phyloP scores from a whole-genome alignment of 495 filamentous ascomycete species.

The Apodospora peruviana region DNA sequence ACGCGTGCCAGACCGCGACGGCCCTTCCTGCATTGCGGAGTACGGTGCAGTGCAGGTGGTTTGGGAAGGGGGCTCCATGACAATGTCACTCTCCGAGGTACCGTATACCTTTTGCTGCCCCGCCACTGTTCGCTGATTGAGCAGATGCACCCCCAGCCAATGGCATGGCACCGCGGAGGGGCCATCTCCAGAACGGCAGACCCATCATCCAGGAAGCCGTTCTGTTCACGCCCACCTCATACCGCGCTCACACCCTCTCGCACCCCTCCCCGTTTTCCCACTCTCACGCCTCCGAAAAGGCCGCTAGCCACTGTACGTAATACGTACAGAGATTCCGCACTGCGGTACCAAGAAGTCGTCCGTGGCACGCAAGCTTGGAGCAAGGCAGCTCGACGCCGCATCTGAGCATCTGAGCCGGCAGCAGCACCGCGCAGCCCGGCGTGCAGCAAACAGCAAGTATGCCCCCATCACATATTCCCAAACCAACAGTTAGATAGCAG shows the following conservation, averaged over 20 bases:
- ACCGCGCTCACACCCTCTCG: not conserved
- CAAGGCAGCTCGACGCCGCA: constrained; percentile 5
- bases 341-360: constrained; percentile 6
- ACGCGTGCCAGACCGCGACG: not conserved
- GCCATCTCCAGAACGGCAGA: constrained; percentile 8
- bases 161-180: not conserved
- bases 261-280: not conserved
- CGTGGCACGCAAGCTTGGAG: not conserved
- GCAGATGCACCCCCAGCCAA: not conserved
- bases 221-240: constrained; percentile 9
- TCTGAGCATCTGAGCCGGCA: not conserved
- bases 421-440: not conserved
- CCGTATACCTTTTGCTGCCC: not conserved
- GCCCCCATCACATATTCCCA: too few relatives aligned
- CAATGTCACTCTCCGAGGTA: not conserved
- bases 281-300: constrained; percentile 1
- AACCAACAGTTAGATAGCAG: too few relatives aligned
- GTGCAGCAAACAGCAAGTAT: not conserved
- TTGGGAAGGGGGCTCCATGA: not conserved
- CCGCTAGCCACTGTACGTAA: not conserved
- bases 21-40: not conserved
- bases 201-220: constrained; percentile 15
- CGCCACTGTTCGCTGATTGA: not conserved
- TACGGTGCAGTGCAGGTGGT: not conserved
- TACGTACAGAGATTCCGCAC: constrained; percentile 6